Percentiles rank a stretch among this genome's conserved stretches.
Evolutionary conservation across 768 basidiomycete species (phyloP).

Genomic region (Mycena olivaceomarginata): DNA sequence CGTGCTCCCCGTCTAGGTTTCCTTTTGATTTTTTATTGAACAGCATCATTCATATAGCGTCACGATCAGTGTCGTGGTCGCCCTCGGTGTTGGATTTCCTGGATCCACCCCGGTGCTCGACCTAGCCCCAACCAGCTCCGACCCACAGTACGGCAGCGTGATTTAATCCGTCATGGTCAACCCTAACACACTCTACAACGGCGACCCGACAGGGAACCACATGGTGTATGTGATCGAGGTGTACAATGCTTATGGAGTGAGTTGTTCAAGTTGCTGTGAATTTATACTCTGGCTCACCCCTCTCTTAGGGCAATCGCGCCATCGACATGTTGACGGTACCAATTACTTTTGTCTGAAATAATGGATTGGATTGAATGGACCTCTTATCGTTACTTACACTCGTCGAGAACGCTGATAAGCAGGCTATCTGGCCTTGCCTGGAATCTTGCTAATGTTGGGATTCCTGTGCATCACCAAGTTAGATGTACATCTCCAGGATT

Average conservation of each 20-base stretch:
- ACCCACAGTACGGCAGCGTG: neutral
- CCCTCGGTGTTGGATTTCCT: neutral
- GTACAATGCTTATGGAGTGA: slow-evolving; percentile 15
- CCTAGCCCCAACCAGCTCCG: neutral
- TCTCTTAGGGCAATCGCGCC: neutral
- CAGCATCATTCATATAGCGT: neutral
- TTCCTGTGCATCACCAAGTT: too few relatives aligned
- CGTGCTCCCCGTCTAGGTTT: too few relatives aligned
- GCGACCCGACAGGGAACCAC: slow-evolving; percentile 3
- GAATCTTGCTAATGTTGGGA: too few relatives aligned
- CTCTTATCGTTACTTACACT: too few relatives aligned
- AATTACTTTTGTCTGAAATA: slow-evolving; percentile 1
- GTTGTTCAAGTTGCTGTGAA: neutral
- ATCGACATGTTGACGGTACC: neutral
- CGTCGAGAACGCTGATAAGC: too few relatives aligned
- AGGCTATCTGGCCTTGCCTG: too few relatives aligned
- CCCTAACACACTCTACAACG: neutral
- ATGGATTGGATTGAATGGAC: too few relatives aligned
- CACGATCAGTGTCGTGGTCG: slow-evolving; percentile 15
- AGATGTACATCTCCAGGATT: too few relatives aligned
- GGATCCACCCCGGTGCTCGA: neutral
- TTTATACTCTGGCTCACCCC: neutral
- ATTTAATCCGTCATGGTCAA: slow-evolving; percentile 1
- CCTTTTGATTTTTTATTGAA: too few relatives aligned
- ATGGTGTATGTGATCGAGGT: slow-evolving; percentile 21